Percentiles rank a stretch among this genome's conserved stretches.
Conservation (phyloP, 2,329 filamentous ascomycete species). For the Penicillium sp. region DNA sequence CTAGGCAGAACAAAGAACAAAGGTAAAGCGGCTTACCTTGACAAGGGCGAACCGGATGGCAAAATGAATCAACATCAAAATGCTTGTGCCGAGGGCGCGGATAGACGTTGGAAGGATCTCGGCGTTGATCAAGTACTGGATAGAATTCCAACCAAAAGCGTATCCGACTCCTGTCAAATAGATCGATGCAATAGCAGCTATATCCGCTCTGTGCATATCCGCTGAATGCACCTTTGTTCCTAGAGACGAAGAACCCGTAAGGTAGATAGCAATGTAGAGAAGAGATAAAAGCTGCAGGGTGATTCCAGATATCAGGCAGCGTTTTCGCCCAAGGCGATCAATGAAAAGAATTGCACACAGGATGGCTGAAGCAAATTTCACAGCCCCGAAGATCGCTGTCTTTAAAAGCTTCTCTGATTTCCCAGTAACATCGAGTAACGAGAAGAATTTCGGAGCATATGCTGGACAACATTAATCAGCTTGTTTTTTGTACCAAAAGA, state of each 20-base stretch:
- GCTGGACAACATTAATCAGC: neutral
- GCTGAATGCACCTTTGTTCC: neutral
- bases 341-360: neutral
- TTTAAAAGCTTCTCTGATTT: neutral
- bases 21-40: neutral
- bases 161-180: constrained; percentile 4
- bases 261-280: constrained; percentile 1
- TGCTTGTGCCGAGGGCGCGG: neutral
- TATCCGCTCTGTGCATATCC: neutral
- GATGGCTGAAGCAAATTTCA: constrained; percentile 1
- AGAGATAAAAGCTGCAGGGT: neutral
- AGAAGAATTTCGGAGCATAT: constrained; percentile 2
- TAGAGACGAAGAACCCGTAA: neutral
- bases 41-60: neutral
- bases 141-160: constrained; percentile 7
- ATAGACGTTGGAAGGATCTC: constrained; percentile 2
- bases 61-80: constrained; percentile 2
- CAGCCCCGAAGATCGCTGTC: constrained; percentile 5
- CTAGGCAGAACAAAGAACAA: neutral
- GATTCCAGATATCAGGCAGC: neutral
- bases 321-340: neutral
- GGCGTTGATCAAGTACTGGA: constrained; percentile 6
- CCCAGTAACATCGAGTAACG: neutral
- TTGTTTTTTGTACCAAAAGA: too few relatives aligned
- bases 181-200: neutral